phyloP scores from a whole-genome alignment of 805 yeast genomes.

The Suhomyces faveliae region DNA sequence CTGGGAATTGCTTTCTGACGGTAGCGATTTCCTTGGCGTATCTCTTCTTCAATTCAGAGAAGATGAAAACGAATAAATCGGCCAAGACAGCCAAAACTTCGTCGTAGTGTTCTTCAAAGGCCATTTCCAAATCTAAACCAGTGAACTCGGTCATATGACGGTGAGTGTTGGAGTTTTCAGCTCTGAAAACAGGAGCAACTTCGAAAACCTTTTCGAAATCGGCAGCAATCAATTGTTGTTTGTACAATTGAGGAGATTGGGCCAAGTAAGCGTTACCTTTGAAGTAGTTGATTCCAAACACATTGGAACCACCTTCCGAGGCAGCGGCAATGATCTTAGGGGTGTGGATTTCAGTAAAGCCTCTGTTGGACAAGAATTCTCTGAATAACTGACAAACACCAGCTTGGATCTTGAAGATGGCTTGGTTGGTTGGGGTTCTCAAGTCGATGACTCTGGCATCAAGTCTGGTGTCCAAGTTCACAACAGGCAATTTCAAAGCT shows the following conservation, averaged over 20 bases:
- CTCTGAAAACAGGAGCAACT: slow-evolving; percentile 97
- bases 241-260: slow-evolving; percentile 97
- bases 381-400: slow-evolving; percentile 88
- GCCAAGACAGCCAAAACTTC: slow-evolving; percentile 68
- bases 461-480: slow-evolving; percentile 92
- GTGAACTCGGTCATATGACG: slow-evolving; percentile 99
- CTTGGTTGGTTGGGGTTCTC: slow-evolving; percentile 96
- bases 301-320: slow-evolving; percentile 97
- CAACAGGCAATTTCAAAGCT: slow-evolving; percentile 87
- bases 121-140: slow-evolving; percentile 97
- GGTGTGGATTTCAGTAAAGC: slow-evolving; percentile 90
- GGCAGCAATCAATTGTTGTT: slow-evolving; percentile 96
- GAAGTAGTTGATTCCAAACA: slow-evolving; percentile 90
- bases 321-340: slow-evolving; percentile 96
- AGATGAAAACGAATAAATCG: slow-evolving; percentile 84
- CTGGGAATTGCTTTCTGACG: slow-evolving; percentile 94
- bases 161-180: slow-evolving; percentile 98
- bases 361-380: slow-evolving; percentile 68
- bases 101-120: slow-evolving; percentile 96
- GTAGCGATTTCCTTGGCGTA: slow-evolving; percentile 80
- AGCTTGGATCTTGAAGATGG: slow-evolving; percentile 89
- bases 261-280: slow-evolving; percentile 92
- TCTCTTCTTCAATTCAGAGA: slow-evolving; percentile 76
- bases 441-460: slow-evolving; percentile 94
- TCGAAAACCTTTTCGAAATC: slow-evolving; percentile 97